Evolutionary conservation across 2,329 filamentous ascomycete genomes (phyloP).

Genomic region (Plectosphaerella sp.): DNA sequence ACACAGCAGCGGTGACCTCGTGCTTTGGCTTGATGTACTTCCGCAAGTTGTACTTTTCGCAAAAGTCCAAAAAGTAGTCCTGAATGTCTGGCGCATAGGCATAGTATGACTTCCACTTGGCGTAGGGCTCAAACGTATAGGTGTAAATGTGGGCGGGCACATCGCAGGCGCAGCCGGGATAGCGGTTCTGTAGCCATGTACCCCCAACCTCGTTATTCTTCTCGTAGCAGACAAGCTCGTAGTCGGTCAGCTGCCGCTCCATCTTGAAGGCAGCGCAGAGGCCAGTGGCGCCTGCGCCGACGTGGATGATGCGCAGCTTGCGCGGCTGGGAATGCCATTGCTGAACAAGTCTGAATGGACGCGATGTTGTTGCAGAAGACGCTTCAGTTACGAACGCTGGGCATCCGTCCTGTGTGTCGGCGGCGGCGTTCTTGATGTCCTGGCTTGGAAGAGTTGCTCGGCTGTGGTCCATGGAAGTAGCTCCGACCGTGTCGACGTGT

Average conservation of each 20-base stretch:
- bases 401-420: too few species aligned
- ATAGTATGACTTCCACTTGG: neutral
- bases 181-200: constrained; percentile 18
- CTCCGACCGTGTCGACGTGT: too few species aligned
- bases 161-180: constrained; percentile 17
- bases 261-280: neutral
- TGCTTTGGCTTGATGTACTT: constrained; percentile 1
- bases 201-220: constrained; percentile 6
- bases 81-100: constrained; percentile 4
- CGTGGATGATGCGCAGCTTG: neutral
- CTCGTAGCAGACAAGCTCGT: neutral
- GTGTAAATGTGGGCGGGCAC: constrained; percentile 16
- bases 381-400: too few species aligned
- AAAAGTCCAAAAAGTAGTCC: constrained; percentile 12
- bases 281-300: neutral
- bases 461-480: too few species aligned
- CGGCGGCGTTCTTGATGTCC: too few species aligned
- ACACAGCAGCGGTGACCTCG: constrained; percentile 15
- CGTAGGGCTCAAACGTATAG: neutral
- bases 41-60: constrained; percentile 6
- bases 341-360: neutral
- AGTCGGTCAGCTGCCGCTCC: neutral
- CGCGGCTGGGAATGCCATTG: neutral
- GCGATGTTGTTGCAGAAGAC: too few species aligned
- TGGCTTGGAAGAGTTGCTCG: too few species aligned